Evolutionary conservation across 805 yeast genomes (phyloP).

Genomic region (Priceomyces melissophilus): DNA sequence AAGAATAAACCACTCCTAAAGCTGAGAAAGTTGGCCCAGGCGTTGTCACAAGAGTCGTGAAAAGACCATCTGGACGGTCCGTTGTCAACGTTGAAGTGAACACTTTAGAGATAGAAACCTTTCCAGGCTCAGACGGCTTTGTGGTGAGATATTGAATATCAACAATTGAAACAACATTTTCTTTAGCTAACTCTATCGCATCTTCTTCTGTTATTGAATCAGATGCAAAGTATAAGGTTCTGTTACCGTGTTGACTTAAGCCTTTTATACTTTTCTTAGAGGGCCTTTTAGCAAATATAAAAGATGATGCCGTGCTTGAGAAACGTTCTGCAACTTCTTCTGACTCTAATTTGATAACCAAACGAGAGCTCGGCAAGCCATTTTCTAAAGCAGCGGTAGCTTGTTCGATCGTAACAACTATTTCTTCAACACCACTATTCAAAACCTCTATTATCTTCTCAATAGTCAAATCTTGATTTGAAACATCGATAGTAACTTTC

Average conservation of each 20-base stretch:
- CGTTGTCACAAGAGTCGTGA: constrained; percentile 76
- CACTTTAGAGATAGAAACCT: constrained; percentile 39
- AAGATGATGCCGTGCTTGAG: constrained; percentile 16
- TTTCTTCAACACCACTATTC: constrained; percentile 55
- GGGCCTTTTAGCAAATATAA: constrained; percentile 18
- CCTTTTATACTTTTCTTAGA: constrained; percentile 14
- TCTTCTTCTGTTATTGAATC: constrained; percentile 15
- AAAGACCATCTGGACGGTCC: constrained; percentile 85
- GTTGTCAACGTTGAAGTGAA: constrained; percentile 57
- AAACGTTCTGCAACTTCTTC: constrained; percentile 7
- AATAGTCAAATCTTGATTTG: constrained; percentile 23
- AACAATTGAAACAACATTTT: constrained; percentile 32
- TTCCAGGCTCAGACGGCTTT: constrained; percentile 10
- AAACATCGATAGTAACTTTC: constrained; percentile 30
- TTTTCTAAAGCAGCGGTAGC: constrained; percentile 28
- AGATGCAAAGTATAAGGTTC: constrained; percentile 21
- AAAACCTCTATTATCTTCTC: constrained; percentile 51
- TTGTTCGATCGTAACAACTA: constrained; percentile 35
- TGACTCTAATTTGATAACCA: constrained; percentile 28
- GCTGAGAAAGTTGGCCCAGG: constrained; percentile 52
- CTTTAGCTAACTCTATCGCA: constrained; percentile 24
- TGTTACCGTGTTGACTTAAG: constrained; percentile 24
- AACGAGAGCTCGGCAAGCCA: constrained; percentile 52
- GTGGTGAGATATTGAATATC: constrained; percentile 23
- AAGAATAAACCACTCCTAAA: constrained; percentile 89